Base-by-base conservation (phyloP, 1,139 yeast genomes). In the Blastobotrys serpentis region DNA sequence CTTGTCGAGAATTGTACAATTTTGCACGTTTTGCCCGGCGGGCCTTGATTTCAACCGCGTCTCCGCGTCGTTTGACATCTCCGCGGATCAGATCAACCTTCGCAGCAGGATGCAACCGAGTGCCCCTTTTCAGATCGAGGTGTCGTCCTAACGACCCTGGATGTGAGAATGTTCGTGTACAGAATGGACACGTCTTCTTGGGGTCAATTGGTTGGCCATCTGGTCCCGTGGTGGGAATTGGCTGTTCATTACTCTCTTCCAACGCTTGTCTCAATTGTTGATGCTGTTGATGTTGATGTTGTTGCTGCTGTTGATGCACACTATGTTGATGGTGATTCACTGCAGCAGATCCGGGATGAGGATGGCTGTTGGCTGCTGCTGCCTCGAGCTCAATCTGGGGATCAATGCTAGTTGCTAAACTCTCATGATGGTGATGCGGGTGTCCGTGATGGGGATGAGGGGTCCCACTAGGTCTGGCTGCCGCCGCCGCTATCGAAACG, bases 131-230 rank as follows among this genome's bases (percentile, higher is more conserved):
- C 44, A 70, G 60, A 52, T 76, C 81, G 30, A 76, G 56, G 58
- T 76, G 81, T 25, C 81, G 65, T 0, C 81, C 81, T 44, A 76
- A 60, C 0, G 81, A 76, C 1, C 81, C 81, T 1, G 78, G 74
- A 53, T 76, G 79, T 2, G 77, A 71, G 54, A 76, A 76, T 0
- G 72, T 68, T 52, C 70, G 68, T 2, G 74, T 74, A 54, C 81
- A 76, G 52, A 76, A 75, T 1, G 70, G 69, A 54, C 81, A 76
- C 44, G 66, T 63, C 55, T 67, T 69, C 55, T 71, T 74, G 3
- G 72, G 70, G 30, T 56, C 56, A 34, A 30, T 21, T 18, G 23
- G 39, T 7, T 16, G 39, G 23, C 26, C 36, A 11, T 32, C 30
- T 2, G 39, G 39, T 7, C 32, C 37, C 30, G 37, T 42, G n/a